These are phyloP conservation scores for Fusarium agapanthi DNA, from an alignment of 2,329 filamentous ascomycete species.

Conservation along the genomic window DNA sequence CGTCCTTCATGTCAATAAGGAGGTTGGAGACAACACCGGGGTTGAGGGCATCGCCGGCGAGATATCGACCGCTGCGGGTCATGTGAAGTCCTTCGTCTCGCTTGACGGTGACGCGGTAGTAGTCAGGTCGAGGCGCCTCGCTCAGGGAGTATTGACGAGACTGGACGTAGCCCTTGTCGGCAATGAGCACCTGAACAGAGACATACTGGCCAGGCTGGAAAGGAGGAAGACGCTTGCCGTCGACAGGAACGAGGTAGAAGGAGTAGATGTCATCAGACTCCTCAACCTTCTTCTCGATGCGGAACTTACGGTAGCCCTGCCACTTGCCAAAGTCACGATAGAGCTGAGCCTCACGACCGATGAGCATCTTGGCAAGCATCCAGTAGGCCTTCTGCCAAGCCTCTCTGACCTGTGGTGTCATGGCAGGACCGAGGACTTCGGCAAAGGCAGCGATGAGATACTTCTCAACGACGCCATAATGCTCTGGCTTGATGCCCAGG, in stretches of 20 bases:
- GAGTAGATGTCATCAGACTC: conserved; percentile 76
- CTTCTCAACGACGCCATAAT: conserved; percentile 76
- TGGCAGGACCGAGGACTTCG: conserved; percentile 69
- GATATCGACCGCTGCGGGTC: conserved; percentile 37
- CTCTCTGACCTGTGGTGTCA: conserved; percentile 69
- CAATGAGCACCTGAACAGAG: conserved; percentile 67
- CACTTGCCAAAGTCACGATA: conserved; percentile 70
- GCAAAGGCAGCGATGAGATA: conserved; percentile 74
- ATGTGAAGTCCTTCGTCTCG: conserved; percentile 64
- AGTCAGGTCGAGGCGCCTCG: conserved; percentile 67
- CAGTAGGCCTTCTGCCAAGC: conserved; percentile 79
- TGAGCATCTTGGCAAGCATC: conserved; percentile 78
- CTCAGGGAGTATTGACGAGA: conserved; percentile 78
- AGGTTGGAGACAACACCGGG: conserved; percentile 76
- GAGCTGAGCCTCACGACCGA: conserved; percentile 69
- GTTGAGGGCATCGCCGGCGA: conserved; percentile 51
- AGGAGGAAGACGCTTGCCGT: conserved; percentile 65
- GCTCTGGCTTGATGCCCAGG: conserved; percentile 71
- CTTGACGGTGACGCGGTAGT: conserved; percentile 78
- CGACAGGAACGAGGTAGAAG: conserved; percentile 73
- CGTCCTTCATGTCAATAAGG: conserved; percentile 68
- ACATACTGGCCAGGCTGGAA: conserved; percentile 79
- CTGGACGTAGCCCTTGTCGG: conserved; percentile 67
- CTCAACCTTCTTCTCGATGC: conserved; percentile 68
- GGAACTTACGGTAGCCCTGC: conserved; percentile 74